A percentile compares a stretch with the other conserved stretches of the same genome.
Conservation (phyloP, 139 green algal species). For the Asterochloris erici region DNA sequence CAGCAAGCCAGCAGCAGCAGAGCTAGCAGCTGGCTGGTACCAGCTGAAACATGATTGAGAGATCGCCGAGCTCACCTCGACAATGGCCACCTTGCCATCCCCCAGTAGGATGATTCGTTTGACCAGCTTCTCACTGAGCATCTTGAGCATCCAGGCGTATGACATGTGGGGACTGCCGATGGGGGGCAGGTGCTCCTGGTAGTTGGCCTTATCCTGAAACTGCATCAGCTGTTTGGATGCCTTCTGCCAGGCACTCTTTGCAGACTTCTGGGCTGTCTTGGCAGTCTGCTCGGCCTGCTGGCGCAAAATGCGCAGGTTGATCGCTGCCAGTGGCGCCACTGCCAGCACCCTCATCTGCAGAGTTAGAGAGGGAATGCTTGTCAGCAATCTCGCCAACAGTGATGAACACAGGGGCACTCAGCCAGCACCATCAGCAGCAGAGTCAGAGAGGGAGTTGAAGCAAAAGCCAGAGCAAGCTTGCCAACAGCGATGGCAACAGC, state of each 20-base stretch:
- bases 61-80: constrained; percentile 39
- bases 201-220: constrained; percentile 41
- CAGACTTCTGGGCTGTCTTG: constrained; percentile 1
- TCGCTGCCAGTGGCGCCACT: background rate
- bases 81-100: constrained; percentile 63
- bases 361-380: too few relatives aligned
- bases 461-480: too few relatives aligned
- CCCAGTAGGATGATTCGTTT: constrained; percentile 63
- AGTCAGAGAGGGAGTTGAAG: too few relatives aligned
- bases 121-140: constrained; percentile 47
- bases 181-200: constrained; percentile 44
- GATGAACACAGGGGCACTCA: too few relatives aligned
- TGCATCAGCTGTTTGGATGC: background rate
- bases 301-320: background rate
- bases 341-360: background rate
- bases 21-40: background rate
- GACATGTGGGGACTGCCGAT: constrained; percentile 37
- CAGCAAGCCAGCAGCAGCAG: background rate
- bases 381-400: too few relatives aligned
- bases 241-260: too few relatives aligned
- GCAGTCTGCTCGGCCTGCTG: background rate
- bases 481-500: too few relatives aligned
- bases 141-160: constrained; percentile 54
- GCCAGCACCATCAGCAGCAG: too few relatives aligned
- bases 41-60: background rate